phyloP scores from a whole-genome alignment of 768 basidiomycete genomes.

The Auricularia sp. region DNA sequence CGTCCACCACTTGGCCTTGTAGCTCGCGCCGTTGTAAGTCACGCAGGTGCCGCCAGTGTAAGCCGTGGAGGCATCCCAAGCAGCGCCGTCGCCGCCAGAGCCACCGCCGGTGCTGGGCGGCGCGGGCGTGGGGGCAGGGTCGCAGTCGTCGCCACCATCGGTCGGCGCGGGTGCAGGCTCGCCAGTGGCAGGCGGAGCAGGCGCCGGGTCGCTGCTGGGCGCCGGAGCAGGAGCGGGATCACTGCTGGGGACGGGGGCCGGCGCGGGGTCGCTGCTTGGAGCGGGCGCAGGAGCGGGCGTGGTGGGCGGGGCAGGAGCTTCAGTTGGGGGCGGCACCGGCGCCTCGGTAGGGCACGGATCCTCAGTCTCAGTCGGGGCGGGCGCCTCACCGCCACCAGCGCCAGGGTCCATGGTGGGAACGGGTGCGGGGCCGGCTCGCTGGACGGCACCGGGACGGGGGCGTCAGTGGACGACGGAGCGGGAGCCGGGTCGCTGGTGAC shows the following conservation, averaged over 20 bases:
- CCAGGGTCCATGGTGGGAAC: slow-evolving; percentile 26
- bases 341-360: not conserved
- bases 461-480: not conserved
- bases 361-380: not conserved
- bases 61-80: not conserved
- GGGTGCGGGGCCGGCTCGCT: slow-evolving; percentile 34
- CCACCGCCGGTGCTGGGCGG: not conserved
- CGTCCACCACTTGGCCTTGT: slow-evolving; percentile 1
- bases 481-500: not conserved
- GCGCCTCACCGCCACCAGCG: not conserved
- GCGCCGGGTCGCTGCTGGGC: not conserved
- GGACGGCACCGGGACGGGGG: not conserved
- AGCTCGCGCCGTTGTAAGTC: not conserved
- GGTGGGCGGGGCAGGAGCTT: not conserved
- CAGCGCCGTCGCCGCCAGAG: not conserved
- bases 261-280: not conserved
- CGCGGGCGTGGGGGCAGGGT: not conserved
- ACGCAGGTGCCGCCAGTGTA: slow-evolving; percentile 1
- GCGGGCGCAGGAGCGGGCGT: not conserved
- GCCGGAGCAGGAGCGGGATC: not conserved
- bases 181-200: not conserved
- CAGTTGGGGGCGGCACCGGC: not conserved
- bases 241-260: not conserved
- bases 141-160: not conserved
- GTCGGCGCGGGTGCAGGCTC: not conserved